A percentile compares a stretch with the other conserved stretches of the same genome.
Evolutionary conservation across 768 basidiomycete species (phyloP).

Genomic region (Rhizopogon vesiculosus): DNA sequence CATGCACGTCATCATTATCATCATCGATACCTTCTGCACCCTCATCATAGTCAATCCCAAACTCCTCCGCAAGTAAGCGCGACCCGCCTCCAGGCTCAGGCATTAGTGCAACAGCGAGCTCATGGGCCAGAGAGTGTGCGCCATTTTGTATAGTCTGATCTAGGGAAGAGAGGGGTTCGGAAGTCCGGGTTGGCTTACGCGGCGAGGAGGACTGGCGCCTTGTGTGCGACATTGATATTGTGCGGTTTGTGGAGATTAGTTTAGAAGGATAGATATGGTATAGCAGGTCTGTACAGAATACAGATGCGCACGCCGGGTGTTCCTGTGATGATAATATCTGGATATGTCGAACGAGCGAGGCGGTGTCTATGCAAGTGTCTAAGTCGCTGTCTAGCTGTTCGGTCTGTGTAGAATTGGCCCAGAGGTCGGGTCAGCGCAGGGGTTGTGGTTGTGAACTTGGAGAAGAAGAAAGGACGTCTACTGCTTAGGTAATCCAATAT

Average conservation of each 20-base stretch:
- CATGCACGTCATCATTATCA: slow-evolving; percentile 23
- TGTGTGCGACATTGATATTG: neutral
- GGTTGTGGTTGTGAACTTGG: neutral
- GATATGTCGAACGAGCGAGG: neutral
- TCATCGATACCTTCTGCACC: slow-evolving; percentile 80
- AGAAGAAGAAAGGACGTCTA: neutral
- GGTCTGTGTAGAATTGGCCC: neutral
- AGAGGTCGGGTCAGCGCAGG: neutral
- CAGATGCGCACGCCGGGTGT: neutral
- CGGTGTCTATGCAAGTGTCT: neutral
- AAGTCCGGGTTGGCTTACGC: slow-evolving; percentile 2
- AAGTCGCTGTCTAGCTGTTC: neutral
- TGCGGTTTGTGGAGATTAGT: neutral
- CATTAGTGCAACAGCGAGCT: slow-evolving; percentile 83
- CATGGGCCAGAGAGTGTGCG: slow-evolving; percentile 74
- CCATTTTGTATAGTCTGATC: slow-evolving; percentile 27
- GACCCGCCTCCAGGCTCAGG: slow-evolving; percentile 74
- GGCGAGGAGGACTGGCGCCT: slow-evolving; percentile 1
- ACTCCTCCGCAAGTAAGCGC: slow-evolving; percentile 78
- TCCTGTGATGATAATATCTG: neutral
- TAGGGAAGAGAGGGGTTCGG: slow-evolving; percentile 26
- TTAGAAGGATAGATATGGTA: neutral
- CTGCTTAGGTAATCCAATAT: neutral
- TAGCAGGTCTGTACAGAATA: neutral
- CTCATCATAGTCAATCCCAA: slow-evolving; percentile 86